Evolutionary conservation across 2,329 filamentous ascomycete species (phyloP), one percentile per base, ranked within the genome.

Genomic region (Exophiala sideris): DNA sequence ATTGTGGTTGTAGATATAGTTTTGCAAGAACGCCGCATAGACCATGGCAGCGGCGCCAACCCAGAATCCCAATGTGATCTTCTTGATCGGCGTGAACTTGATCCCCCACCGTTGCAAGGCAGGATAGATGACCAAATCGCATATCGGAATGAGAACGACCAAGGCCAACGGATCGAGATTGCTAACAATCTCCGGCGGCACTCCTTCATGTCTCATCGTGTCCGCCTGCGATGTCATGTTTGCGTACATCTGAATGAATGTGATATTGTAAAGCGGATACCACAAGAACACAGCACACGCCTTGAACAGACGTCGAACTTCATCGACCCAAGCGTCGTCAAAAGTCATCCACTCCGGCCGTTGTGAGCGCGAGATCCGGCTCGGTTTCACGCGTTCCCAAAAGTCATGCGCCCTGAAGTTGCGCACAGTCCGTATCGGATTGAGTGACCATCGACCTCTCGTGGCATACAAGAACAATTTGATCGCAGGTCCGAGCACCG

Each of bases 241-340:
- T 46, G 64, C 64, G 52, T 59, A 51, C 21, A 60, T 40, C 42
- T 59, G 53, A 16, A 48, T 51, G 20, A 58, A 42, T 32, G 24
- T 60, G 66, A 44, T 58, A 71, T 71, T 74, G 64, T 73, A 79
- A 5, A 79, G 67, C 12, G 76, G 76, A 52, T 73, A 81, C 71
- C 77, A 80, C 56, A 81, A 72, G 70, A 88, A 91, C 33, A 89
- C 86, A 60, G 81, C 77, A 74, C 85, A 88, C 51, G 85, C 85
- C 63, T 79, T 76, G 54, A 88, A 74, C 57, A 86, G 87, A 69
- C 87, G 84, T 46, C 78, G 77, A 45, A 91, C 83, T 66, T 91
- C 86, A 66, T 90, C 87, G 29, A 92, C 88, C 87, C 87, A 92
- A 47, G 82, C 81, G 62, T 92, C 88, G 58, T 92, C 88, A 62